phyloP scores from a whole-genome alignment of 148 eudicot genomes.

The Silene conica region DNA sequence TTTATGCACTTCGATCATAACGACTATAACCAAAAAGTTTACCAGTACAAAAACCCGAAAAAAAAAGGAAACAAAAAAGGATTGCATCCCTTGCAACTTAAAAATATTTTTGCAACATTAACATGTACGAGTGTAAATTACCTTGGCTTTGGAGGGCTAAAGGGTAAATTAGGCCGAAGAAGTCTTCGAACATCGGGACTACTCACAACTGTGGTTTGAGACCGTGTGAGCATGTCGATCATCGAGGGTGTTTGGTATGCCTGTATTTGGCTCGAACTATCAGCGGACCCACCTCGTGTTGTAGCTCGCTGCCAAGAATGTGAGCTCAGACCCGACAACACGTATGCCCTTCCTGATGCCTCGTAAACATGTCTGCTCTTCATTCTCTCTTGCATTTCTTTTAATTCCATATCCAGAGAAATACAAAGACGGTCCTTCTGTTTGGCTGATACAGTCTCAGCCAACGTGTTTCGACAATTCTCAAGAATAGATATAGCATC shows the following conservation, averaged over 20 bases:
- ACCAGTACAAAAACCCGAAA: not conserved
- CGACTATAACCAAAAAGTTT: not conserved
- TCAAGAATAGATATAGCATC: conserved; percentile 56
- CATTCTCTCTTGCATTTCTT: conserved; percentile 88
- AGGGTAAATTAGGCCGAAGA: conserved; percentile 15
- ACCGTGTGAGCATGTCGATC: conserved; percentile 33
- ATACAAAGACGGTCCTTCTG: conserved; percentile 47
- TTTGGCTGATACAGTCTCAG: conserved; percentile 50
- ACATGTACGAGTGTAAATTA: not conserved
- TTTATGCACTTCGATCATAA: conserved; percentile 9
- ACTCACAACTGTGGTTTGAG: conserved; percentile 22
- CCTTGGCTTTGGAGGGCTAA: conserved; percentile 27
- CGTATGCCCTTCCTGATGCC: conserved; percentile 79
- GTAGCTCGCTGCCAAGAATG: conserved; percentile 97
- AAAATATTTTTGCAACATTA: not conserved
- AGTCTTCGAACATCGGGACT: conserved; percentile 18
- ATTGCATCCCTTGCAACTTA: not conserved
- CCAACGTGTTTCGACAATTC: conserved; percentile 36
- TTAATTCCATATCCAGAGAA: conserved; percentile 60
- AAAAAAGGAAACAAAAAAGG: not conserved
- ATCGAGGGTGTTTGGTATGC: conserved; percentile 37
- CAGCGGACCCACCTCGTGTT: conserved; percentile 61
- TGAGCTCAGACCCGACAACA: conserved; percentile 80
- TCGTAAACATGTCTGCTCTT: conserved; percentile 66
- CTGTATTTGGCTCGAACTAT: conserved; percentile 29